Percentiles rank a stretch among this genome's conserved stretches.
These are phyloP conservation scores for Tylopilus felleus DNA, from an alignment of 768 basidiomycete species.

Conservation along the genomic window DNA sequence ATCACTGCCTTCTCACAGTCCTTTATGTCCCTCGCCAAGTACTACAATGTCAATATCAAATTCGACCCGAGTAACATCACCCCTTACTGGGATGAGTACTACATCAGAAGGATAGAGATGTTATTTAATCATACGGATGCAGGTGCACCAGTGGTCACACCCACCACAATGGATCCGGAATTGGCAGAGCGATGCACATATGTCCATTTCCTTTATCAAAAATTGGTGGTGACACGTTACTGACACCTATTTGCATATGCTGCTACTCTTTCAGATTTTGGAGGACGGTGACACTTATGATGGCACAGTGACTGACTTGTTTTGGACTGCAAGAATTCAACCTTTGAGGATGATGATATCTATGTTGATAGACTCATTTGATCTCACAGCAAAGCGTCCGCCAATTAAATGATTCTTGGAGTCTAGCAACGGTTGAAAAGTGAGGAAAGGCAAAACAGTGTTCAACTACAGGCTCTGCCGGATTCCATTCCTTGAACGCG, in stretches of 20 bases:
- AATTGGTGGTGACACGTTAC: too few species aligned
- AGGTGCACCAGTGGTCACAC: not conserved
- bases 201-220: not conserved
- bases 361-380: too few species aligned
- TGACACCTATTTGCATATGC: not conserved
- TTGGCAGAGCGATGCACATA: conserved; percentile 13
- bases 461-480: too few species aligned
- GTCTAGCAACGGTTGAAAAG: too few species aligned
- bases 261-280: conserved; percentile 15
- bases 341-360: not conserved
- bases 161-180: not conserved
- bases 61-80: conserved; percentile 17
- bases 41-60: conserved; percentile 22
- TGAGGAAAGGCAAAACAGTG: too few species aligned
- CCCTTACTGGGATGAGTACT: conserved; percentile 14
- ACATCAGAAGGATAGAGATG: conserved; percentile 10
- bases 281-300: conserved; percentile 6
- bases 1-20: conserved; percentile 25
- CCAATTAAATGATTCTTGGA: too few species aligned
- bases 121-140: conserved; percentile 11
- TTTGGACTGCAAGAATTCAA: not conserved
- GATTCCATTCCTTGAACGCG: conserved; percentile 43
- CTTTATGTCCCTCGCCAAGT: conserved; percentile 24
- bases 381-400: too few species aligned
- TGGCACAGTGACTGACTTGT: conserved; percentile 2